A percentile compares a stretch with the other conserved stretches of the same genome.
Conservation (phyloP, 441 rosid genomes). For the Eugenia klotzschiana region DNA sequence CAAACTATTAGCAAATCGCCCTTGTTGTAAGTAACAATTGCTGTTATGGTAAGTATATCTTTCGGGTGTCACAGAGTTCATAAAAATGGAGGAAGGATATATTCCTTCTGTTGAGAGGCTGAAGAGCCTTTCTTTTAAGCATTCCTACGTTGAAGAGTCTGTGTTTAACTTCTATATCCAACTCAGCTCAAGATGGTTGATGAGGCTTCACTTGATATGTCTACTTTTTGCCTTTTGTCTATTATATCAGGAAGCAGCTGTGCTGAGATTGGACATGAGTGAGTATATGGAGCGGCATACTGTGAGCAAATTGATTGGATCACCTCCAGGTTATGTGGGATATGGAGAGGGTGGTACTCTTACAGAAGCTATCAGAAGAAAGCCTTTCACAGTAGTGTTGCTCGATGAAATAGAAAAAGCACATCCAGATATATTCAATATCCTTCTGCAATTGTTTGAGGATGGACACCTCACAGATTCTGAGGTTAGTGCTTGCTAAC, state of each 20-base stretch:
- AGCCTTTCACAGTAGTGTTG: slow-evolving; percentile 53
- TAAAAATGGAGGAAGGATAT: background rate
- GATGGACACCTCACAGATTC: slow-evolving; percentile 78
- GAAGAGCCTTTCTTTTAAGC: background rate
- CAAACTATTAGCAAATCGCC: background rate
- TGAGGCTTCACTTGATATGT: background rate
- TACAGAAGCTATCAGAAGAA: slow-evolving; percentile 70
- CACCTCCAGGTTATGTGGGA: slow-evolving; percentile 71
- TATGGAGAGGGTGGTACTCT: slow-evolving; percentile 67
- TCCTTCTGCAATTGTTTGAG: slow-evolving; percentile 66
- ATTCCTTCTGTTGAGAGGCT: background rate
- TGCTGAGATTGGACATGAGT: slow-evolving; percentile 75
- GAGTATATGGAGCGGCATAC: slow-evolving; percentile 80
- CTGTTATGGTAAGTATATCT: background rate
- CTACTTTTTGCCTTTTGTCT: background rate
- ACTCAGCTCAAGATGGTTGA: background rate
- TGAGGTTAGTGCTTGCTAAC: slow-evolving; percentile 31
- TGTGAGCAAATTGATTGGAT: slow-evolving; percentile 63
- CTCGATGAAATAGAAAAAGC: slow-evolving; percentile 78
- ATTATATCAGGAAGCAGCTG: slow-evolving; percentile 49
- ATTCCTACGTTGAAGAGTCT: background rate
- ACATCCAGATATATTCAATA: slow-evolving; percentile 66
- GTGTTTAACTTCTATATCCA: background rate
- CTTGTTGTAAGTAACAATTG: background rate
- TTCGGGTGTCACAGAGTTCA: background rate